Base-by-base conservation (phyloP, 371 early-diverging fungal genomes). In the Apophysomyces variabilis region DNA sequence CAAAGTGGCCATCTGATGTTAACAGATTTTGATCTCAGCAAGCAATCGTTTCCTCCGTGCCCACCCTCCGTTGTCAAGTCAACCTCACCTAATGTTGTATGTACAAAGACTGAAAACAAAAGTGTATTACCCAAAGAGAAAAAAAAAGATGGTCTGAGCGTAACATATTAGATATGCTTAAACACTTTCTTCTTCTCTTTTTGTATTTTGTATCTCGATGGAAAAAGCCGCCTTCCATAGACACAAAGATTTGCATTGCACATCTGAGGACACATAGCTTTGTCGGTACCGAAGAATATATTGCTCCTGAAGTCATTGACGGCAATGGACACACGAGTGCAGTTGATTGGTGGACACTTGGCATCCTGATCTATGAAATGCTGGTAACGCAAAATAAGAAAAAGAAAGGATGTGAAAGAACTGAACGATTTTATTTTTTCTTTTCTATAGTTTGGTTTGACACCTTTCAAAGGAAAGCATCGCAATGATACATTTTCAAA, bases 321-420 rank as follows among this genome's bases (percentile, higher is more conserved):
- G 97, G 96, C 16, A 80, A 86, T 64, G 98, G 98, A 11, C 98
- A 99, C 80, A 95, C 98, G 11, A 90, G 88, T 71, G 88, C 92
- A 0, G 97, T 96, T 7, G 99, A 99, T 79, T 97, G 99, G 95
- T 99, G 99, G 99, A 96, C 98, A 11, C 75, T 99, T 13, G 99
- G 99, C 13, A 95, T 99, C 36, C 80, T 99, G 35, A 89, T 99
- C n/a, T 99, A 94, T 73, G 99, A 99, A 79, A 96, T 99, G 96
- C 84, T 98, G 76, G 91, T 90, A 80, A 66, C 63, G 39, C 8
- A 5, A 62, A 37, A 38, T 18, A 38, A 26, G 13, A 36, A 78
- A 50, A 61, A 66, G 14, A 64, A 70, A 44, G 64, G 76, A 8
- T 18, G 26, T 5, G 7, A 1, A 21, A 7, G 60, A 2, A 21